phyloP scores from a whole-genome alignment of 2,329 filamentous ascomycete species.

The Aspergillus eucalypticola region DNA sequence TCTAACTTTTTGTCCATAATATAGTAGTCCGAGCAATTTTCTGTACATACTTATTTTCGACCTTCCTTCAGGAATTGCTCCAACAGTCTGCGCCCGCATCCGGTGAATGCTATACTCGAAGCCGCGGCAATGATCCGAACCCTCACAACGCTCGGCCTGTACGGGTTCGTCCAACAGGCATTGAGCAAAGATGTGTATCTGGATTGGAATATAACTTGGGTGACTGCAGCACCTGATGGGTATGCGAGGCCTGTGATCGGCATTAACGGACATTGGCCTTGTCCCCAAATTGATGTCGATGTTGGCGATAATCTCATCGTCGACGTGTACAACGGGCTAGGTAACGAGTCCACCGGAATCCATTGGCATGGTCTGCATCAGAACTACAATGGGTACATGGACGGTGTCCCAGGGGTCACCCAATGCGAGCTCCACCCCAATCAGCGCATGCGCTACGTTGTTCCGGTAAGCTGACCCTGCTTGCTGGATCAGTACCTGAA shows the following conservation, averaged over 20 bases:
- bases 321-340: slow-evolving; percentile 42
- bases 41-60: neutral
- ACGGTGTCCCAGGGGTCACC: slow-evolving; percentile 65
- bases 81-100: neutral
- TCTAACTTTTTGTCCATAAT: neutral
- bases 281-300: slow-evolving; percentile 56
- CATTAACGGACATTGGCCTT: slow-evolving; percentile 36
- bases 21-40: neutral
- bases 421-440: slow-evolving; percentile 70
- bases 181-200: slow-evolving; percentile 42
- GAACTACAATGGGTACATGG: slow-evolving; percentile 69
- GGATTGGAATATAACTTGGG: slow-evolving; percentile 16
- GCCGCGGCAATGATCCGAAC: slow-evolving; percentile 2
- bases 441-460: slow-evolving; percentile 66
- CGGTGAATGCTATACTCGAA: slow-evolving; percentile 1
- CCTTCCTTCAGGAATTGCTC: neutral
- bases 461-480: slow-evolving; percentile 48
- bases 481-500: neutral
- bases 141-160: slow-evolving; percentile 2
- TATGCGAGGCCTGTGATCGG: neutral
- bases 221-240: slow-evolving; percentile 1
- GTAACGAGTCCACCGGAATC: slow-evolving; percentile 41
- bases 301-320: slow-evolving; percentile 42
- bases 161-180: neutral
- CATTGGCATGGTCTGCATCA: slow-evolving; percentile 71